Evolutionary conservation across 495 filamentous ascomycete genomes (phyloP).

Genomic region (Trichodelitschia bisporula): DNA sequence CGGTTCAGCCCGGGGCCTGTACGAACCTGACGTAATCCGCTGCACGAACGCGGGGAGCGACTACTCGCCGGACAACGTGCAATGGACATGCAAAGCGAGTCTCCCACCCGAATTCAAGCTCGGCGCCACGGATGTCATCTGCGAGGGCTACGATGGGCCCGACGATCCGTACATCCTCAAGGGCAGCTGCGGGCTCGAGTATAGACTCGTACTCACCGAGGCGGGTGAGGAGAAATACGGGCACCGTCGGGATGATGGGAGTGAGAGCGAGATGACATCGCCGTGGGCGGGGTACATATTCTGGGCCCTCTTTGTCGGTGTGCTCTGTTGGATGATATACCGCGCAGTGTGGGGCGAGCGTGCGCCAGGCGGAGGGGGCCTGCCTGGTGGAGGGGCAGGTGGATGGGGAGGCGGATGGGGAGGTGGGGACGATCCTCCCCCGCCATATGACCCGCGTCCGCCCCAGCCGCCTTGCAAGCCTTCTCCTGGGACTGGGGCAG

Average conservation of each 20-base stretch:
- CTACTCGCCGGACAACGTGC: slow-evolving; percentile 25
- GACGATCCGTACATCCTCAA: slow-evolving; percentile 68
- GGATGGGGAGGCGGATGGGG: slow-evolving; percentile 26
- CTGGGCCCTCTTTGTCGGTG: slow-evolving; percentile 18
- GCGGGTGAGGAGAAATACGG: slow-evolving; percentile 45
- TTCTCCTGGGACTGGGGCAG: slow-evolving; percentile 5
- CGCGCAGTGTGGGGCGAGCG: slow-evolving; percentile 10
- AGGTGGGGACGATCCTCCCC: slow-evolving; percentile 29
- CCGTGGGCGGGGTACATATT: slow-evolving; percentile 9
- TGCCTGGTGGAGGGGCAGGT: slow-evolving; percentile 22
- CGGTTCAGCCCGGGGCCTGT: slow-evolving; percentile 31
- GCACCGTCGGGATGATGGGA: slow-evolving; percentile 5
- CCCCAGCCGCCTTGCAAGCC: slow-evolving; percentile 20
- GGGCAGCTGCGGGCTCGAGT: slow-evolving; percentile 85
- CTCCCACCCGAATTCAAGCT: slow-evolving; percentile 71
- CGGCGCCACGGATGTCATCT: slow-evolving; percentile 72
- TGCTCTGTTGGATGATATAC: slow-evolving; percentile 27
- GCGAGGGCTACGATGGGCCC: slow-evolving; percentile 58
- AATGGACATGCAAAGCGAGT: slow-evolving; percentile 70
- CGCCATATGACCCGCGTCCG: slow-evolving; percentile 31
- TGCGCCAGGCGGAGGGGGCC: slow-evolving; percentile 4
- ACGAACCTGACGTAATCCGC: slow-evolving; percentile 57
- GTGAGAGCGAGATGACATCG: slow-evolving; percentile 1
- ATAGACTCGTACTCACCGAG: slow-evolving; percentile 58
- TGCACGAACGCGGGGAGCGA: slow-evolving; percentile 55